Evolutionary conservation across 352 stramenopile genomes (phyloP), one percentile per base, ranked within the genome.

Genomic region (Phytophthora parvispora): DNA sequence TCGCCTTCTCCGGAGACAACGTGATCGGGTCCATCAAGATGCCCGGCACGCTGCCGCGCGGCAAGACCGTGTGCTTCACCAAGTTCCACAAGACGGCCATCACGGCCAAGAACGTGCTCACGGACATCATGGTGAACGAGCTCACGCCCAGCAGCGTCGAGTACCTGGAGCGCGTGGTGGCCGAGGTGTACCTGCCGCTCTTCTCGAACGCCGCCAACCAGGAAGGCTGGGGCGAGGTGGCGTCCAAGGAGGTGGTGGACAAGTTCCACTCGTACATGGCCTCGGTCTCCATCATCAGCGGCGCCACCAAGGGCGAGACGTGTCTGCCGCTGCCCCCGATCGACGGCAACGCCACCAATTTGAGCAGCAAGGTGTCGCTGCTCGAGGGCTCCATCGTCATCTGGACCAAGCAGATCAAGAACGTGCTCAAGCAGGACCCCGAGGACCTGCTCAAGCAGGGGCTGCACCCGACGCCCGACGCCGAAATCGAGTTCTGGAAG

Each of bases 331-430:
- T 99, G 65, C 98, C 98, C 10, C 95, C 95, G 0, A 84, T 97
- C 2, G 91, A 98, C 22, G 87, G 85, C 12, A 92, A 96, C 34
- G 84, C 87, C 1, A 85, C 80, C 8, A 93, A 91, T 42, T 25
- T 92, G 48, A 92, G 87, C 66, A 99, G 97, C 71, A 96, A 97
- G 34, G 98, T 99, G 62, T 98, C 97, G 13, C 76, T 99, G n/a
- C 82, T 99, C 0, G 98, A 99, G 79, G 93, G 95, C 5, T 98
- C 97, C 38, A 98, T 99, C 60, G 97, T 99, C 51, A 99, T 97
- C 1, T 99, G 98, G 98, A 99, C 97, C 32, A 99, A 99, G 74
- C 97, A 99, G 79, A 99, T 99, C 74, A 99, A 99, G 75, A 98
- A 96, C 67, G 95, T 99, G 3, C 80, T 99, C 24, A 99, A 99